Evolutionary conservation across 306 rosid genomes (phyloP).

Genomic region (Canavalia gladiata): DNA sequence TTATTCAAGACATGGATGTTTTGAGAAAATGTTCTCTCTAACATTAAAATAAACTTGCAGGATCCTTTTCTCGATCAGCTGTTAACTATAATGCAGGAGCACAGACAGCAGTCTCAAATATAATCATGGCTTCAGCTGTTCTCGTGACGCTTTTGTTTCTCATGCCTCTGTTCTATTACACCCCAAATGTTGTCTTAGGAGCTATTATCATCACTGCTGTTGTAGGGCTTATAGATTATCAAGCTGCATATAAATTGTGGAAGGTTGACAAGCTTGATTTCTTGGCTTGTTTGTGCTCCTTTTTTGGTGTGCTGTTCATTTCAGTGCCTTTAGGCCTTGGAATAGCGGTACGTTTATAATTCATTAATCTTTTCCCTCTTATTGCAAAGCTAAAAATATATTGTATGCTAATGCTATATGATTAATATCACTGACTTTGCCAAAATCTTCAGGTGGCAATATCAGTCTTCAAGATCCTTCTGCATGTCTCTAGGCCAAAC

Average conservation of each 20-base stretch:
- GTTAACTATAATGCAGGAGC: slow-evolving; percentile 97
- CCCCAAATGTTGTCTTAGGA: slow-evolving; percentile 86
- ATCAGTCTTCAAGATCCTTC: slow-evolving; percentile 92
- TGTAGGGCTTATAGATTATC: slow-evolving; percentile 82
- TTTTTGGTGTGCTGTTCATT: slow-evolving; percentile 90
- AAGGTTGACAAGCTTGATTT: slow-evolving; percentile 97
- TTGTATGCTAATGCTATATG: background rate
- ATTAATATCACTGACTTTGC: slow-evolving; percentile 3
- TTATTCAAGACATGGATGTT: background rate
- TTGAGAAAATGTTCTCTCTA: slow-evolving; percentile 23
- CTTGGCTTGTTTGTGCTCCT: slow-evolving; percentile 87
- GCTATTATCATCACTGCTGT: slow-evolving; percentile 97
- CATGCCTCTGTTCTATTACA: slow-evolving; percentile 94
- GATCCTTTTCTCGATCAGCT: slow-evolving; percentile 98
- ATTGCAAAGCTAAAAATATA: background rate
- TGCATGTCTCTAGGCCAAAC: slow-evolving; percentile 95
- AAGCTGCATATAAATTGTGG: slow-evolving; percentile 77
- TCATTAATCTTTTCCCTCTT: background rate
- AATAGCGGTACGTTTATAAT: slow-evolving; percentile 74
- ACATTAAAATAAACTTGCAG: slow-evolving; percentile 56
- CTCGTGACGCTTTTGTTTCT: slow-evolving; percentile 92
- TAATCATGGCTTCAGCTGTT: slow-evolving; percentile 90
- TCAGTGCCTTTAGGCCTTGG: slow-evolving; percentile 95
- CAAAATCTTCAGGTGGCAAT: slow-evolving; percentile 75
- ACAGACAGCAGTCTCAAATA: slow-evolving; percentile 82